A percentile compares a stretch with the other conserved stretches of the same genome.
phyloP scores from a whole-genome alignment of 1,139 yeast genomes.

The Eremothecium gossypii region DNA sequence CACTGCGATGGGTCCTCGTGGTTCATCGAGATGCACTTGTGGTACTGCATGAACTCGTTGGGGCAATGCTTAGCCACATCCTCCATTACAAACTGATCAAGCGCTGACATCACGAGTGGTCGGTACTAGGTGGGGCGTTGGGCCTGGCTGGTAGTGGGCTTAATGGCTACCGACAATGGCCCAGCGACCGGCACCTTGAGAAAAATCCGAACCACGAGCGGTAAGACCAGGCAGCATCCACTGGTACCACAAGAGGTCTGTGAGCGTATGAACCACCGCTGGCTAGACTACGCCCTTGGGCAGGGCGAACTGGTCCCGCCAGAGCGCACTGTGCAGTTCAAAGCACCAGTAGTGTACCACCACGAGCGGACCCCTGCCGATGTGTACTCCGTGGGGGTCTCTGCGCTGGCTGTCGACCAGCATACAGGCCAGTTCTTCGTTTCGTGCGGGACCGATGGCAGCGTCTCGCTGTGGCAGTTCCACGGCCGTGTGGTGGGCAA shows the following conservation, averaged over 20 bases:
- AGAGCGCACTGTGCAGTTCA: not conserved
- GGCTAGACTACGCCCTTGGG: slow-evolving; percentile 3
- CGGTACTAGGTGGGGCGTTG: not conserved
- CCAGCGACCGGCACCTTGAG: slow-evolving; percentile 15
- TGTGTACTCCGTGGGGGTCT: slow-evolving; percentile 29
- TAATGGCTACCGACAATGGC: not conserved
- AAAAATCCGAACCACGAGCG: not conserved
- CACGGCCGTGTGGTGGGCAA: not conserved
- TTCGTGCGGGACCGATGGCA: slow-evolving; percentile 73
- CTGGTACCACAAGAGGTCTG: not conserved
- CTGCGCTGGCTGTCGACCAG: slow-evolving; percentile 54
- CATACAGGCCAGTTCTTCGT: slow-evolving; percentile 41
- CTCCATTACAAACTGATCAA: slow-evolving; percentile 22
- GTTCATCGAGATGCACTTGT: slow-evolving; percentile 28
- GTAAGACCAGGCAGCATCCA: too few relatives aligned
- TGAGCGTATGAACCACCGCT: slow-evolving; percentile 3
- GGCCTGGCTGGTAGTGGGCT: too few relatives aligned
- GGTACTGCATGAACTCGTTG: slow-evolving; percentile 28
- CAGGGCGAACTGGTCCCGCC: not conserved
- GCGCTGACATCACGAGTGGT: slow-evolving; percentile 10
- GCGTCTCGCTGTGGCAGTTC: slow-evolving; percentile 50
- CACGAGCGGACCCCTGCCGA: not conserved
- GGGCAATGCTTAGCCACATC: slow-evolving; percentile 31
- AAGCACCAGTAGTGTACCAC: slow-evolving; percentile 1
- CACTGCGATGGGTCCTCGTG: slow-evolving; percentile 28